Base-by-base conservation (phyloP, 2,329 filamentous ascomycete species). In the Colletotrichum karsti region DNA sequence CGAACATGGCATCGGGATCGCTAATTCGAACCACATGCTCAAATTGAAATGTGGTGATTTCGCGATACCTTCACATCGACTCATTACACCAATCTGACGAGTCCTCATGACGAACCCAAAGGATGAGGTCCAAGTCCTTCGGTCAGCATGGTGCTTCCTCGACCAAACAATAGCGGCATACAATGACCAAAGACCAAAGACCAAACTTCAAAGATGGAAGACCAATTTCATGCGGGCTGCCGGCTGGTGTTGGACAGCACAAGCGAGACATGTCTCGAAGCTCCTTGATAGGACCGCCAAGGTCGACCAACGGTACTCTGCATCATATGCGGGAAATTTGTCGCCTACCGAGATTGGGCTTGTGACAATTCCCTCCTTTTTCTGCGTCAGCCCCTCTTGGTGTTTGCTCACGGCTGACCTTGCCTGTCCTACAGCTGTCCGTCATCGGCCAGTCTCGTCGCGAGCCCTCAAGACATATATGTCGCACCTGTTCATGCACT, bases 181-280 rank as follows among this genome's bases (percentile, higher is more conserved):
- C 39, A 37, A 33, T 10, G 41, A 35, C 41, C 20, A 18, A 48
- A 26, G 20, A 37, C 39, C 28, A 18, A 58, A 41, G 39, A 50
- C 42, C 63, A 67, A 63, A n/a, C n/a, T n/a, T n/a, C 20, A 18
- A 48, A 26, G 20, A 37, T 24, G 42, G 28, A 58, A 41, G 39
- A 50, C 42, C 63, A 67, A 63, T 63, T 41, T 69, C 56, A 50
- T 70, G 69, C 63, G 64, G 51, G 57, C 20, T 55, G 24, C 63
- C 67, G 56, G 53, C 26, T 48, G 30, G 55, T 28, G 63, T 70
- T 39, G 37, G 33, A 69, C 67, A 46, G 33, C 26, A 33, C 42
- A 63, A 67, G 63, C 69, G 59, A 71, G 63, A 71, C 58, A 63
- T 64, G 67, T 63, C 63, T 69, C 35, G 46, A 67, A 63, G 58